Conservation (phyloP, 2,329 filamentous ascomycete genomes). For the Colletotrichum sp. region DNA sequence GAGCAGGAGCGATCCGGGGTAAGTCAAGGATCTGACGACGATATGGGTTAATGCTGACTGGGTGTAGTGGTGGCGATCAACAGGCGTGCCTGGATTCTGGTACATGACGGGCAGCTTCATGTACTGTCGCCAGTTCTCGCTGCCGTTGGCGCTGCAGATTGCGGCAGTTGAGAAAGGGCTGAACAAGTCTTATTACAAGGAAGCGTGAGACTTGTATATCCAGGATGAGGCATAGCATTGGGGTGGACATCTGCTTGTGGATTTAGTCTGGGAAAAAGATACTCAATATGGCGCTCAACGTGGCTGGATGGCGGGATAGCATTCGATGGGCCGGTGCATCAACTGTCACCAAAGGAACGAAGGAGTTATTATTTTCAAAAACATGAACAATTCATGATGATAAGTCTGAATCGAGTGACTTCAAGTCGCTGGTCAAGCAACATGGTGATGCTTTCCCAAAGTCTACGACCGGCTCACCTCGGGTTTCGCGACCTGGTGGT, state of each 20-base stretch:
- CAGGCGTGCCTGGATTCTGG: conserved; percentile 42
- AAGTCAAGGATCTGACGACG: conserved; percentile 4
- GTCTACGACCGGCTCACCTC: background rate
- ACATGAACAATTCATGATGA: background rate
- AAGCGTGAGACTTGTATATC: fast-evolving
- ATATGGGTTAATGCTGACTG: background rate
- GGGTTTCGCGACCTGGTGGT: background rate
- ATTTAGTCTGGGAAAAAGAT: background rate
- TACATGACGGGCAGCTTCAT: conserved; percentile 42
- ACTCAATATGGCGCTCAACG: background rate
- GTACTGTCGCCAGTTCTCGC: conserved; percentile 37
- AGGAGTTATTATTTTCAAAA: background rate
- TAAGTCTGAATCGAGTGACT: background rate
- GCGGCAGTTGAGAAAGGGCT: conserved; percentile 34
- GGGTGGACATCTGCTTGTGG: background rate
- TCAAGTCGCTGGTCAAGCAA: background rate
- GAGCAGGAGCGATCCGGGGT: conserved; percentile 33
- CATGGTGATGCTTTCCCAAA: background rate
- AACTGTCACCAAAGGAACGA: background rate
- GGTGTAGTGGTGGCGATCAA: conserved; percentile 39
- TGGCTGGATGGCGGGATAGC: background rate
- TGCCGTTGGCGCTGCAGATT: conserved; percentile 43
- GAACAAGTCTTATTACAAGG: background rate
- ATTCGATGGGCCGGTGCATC: background rate
- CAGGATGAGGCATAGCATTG: background rate